Conservation (phyloP, 2,329 filamentous ascomycete species). For the Monosporascus sp. region DNA sequence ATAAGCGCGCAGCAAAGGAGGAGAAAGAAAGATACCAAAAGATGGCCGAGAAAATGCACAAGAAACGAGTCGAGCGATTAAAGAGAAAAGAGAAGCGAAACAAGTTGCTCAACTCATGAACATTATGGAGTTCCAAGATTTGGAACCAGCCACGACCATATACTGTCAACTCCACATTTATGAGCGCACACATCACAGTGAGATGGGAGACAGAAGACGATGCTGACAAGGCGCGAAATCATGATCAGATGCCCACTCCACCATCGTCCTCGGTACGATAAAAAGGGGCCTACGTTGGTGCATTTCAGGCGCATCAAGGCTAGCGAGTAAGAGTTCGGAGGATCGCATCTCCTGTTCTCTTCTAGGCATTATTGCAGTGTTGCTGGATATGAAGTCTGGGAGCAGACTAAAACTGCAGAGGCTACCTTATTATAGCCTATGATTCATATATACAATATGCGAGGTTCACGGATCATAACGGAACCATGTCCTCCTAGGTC, state of each 20-base stretch:
- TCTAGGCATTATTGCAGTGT: neutral
- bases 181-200: no score
- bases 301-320: neutral
- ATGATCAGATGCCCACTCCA: neutral
- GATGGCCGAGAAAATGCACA: slow-evolving; percentile 97
- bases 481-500: no score
- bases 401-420: no score
- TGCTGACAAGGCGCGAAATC: no score
- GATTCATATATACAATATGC: no score
- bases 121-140: neutral
- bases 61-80: slow-evolving; percentile 85
- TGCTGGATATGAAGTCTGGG: neutral
- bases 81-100: slow-evolving; percentile 97
- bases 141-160: neutral
- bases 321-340: neutral
- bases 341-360: neutral
- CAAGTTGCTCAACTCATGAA: slow-evolving; percentile 67
- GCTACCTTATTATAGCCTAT: no score
- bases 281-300: neutral
- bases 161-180: neutral
- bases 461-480: no score
- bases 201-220: no score
- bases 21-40: slow-evolving; percentile 90
- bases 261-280: neutral
- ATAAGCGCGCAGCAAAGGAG: slow-evolving; percentile 81